Percentiles rank a stretch among this genome's conserved stretches.
Conservation (phyloP, 2,329 filamentous ascomycete genomes). For the Pseudogymnoascus sp. region DNA sequence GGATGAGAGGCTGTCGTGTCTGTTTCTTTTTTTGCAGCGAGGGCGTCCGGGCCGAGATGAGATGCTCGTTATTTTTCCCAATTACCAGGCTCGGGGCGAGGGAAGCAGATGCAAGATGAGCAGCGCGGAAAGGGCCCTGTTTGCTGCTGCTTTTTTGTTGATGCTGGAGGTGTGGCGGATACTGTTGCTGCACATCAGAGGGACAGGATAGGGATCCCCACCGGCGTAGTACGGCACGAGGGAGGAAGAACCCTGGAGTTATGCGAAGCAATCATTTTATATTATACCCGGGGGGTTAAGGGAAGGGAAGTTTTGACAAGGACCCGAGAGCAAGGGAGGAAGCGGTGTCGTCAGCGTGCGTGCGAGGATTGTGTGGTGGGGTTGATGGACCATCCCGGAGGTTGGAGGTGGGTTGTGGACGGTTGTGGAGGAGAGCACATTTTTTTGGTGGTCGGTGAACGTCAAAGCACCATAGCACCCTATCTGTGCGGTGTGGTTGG, state of each 20-base stretch:
- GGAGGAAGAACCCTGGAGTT: background rate
- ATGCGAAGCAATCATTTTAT: background rate
- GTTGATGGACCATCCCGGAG: background rate
- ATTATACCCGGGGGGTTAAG: background rate
- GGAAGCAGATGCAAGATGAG: background rate
- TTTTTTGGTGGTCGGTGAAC: slow-evolving; percentile 5
- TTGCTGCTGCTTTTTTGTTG: background rate
- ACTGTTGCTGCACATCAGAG: background rate
- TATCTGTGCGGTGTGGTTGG: background rate
- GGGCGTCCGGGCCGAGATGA: background rate
- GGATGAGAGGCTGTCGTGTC: background rate
- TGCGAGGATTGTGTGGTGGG: slow-evolving; percentile 5
- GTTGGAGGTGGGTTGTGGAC: background rate
- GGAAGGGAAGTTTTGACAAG: background rate
- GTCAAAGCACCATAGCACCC: background rate
- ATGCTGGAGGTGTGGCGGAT: background rate
- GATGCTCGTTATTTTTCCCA: background rate
- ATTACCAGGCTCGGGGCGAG: background rate
- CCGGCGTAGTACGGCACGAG: background rate
- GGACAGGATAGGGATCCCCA: background rate
- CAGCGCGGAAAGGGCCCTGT: background rate
- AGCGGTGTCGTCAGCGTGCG: slow-evolving; percentile 6
- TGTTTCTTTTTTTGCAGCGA: background rate
- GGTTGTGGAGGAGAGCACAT: background rate
- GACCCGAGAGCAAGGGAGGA: background rate